Conservation (phyloP, 2,329 filamentous ascomycete genomes). For the Podosphaera fusca region DNA sequence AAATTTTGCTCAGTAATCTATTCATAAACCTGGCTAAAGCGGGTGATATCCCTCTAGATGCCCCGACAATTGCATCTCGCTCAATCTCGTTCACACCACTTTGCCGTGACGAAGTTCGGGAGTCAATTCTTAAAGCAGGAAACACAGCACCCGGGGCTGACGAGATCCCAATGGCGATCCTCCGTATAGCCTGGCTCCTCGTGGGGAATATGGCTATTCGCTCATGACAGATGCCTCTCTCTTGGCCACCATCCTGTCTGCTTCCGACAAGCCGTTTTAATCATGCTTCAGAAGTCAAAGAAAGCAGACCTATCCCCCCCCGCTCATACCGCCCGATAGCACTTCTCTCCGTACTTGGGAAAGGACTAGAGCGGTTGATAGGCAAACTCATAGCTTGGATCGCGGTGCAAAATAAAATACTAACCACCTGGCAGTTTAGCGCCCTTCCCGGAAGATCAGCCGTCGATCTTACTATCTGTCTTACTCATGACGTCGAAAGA, state of each 20-base stretch:
- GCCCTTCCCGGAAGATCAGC: background rate
- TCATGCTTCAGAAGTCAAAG: background rate
- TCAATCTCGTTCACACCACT: background rate
- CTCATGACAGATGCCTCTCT: background rate
- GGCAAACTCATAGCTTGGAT: background rate
- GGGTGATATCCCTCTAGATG: background rate
- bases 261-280: background rate
- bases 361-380: background rate
- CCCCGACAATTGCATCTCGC: background rate
- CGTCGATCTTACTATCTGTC: background rate
- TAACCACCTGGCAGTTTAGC: background rate
- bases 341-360: background rate
- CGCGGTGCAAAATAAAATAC: no score
- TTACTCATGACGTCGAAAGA: background rate
- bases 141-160: background rate
- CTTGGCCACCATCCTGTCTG: background rate
- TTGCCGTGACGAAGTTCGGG: background rate
- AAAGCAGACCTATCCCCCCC: background rate
- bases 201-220: background rate
- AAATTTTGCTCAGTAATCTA: background rate
- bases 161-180: background rate
- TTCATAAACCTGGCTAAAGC: background rate
- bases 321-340: background rate
- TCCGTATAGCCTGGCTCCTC: background rate
- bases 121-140: background rate